Base-by-base conservation (phyloP, 106 monocot species). In the Dendrobium catenatum region DNA sequence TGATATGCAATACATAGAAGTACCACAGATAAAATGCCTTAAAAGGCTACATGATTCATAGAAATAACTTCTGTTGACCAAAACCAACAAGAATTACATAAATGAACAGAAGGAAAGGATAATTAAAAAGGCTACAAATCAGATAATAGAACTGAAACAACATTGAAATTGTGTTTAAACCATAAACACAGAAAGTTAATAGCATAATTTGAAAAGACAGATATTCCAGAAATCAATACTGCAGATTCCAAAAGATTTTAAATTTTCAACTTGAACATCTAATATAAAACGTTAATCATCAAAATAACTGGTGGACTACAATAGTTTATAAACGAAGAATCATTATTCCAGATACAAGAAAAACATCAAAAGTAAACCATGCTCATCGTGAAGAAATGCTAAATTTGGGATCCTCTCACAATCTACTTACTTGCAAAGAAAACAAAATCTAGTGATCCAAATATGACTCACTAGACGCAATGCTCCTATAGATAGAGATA, bases 391-490 rank as follows among this genome's bases (percentile, higher is more conserved):
- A 79, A 86, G 43, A 79, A 26, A 68, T 26, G 18, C 82, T 68
- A 82, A 73, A 73, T 68, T 76, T 20, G 55, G 22, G 55, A 58
- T 70, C 47, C 76, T 72, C 81, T 59, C 54, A 58, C 22, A 75
- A 58, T 68, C 78, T 51, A 67, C 66, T 13, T 46, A 46, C 8
- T 66, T 68, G 79, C 29, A 42, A 72, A 15, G 42, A 41, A 75
- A 85, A 40, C 18, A 77, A 75, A 79, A 46, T 76, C 64, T 81
- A 90, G 54, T 85, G 51, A 54, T 22, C 77, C 22, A 59, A 47
- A 73, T 83, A 85, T 58, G 89, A 72, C 77, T 89, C 89, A 79
- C 80, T 82, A 41, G 91, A 78, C 81, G 80, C 81, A 29, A 94
- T 59, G 82, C 68, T 85, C 82, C 86, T 87, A 73, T 81, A 81